Conservation (phyloP, 345 rosid genomes). For the Camelina hispida region DNA sequence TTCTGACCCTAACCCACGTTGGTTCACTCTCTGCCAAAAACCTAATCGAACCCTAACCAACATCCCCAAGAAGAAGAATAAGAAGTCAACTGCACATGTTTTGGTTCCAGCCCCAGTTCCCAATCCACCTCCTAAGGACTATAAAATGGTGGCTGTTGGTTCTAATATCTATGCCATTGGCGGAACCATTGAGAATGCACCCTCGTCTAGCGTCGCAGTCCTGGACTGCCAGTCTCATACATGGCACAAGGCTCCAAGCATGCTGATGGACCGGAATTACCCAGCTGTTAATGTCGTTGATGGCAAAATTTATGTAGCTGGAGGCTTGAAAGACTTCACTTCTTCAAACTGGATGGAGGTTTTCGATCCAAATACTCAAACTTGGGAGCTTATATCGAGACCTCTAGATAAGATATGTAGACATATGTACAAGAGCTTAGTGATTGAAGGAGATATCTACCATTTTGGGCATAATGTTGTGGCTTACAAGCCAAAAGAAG, state of each 20-base stretch:
- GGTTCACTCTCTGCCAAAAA: background rate
- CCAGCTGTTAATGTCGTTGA: background rate
- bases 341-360: background rate
- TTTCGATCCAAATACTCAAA: background rate
- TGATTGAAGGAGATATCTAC: background rate
- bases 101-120: background rate
- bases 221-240: background rate
- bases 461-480: background rate
- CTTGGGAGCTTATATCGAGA: background rate
- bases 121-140: background rate
- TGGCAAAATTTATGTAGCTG: background rate
- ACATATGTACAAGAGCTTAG: background rate
- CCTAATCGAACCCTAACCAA: background rate
- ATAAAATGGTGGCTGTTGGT: background rate
- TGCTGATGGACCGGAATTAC: background rate
- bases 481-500: slow-evolving; percentile 2
- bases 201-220: background rate
- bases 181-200: background rate
- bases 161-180: background rate
- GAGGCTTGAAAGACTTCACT: background rate
- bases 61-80: background rate
- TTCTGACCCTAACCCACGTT: background rate
- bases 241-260: background rate
- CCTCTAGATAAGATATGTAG: background rate
- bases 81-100: background rate